Conservation (phyloP, 257 asterid genomes). For the Mitragyna speciosa region DNA sequence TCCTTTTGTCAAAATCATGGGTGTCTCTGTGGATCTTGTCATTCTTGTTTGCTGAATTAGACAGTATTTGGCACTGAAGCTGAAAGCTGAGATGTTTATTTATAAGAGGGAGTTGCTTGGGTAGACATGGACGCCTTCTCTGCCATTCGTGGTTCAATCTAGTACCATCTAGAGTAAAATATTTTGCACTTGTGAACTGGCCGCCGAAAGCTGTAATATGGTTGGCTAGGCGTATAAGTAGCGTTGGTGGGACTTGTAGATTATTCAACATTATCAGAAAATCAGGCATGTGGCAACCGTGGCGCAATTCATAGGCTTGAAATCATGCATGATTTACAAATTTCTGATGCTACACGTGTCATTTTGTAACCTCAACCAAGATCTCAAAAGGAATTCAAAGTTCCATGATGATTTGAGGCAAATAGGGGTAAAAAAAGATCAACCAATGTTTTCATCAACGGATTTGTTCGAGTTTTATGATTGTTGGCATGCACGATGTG, state of each 20-base stretch:
- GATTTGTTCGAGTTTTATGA: background rate
- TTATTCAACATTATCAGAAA: no score
- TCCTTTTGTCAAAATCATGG: no score
- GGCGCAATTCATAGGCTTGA: no score
- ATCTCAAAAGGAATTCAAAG: background rate
- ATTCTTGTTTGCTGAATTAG: no score
- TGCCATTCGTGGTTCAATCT: background rate
- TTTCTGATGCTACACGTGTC: constrained; percentile 41
- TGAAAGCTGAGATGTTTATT: background rate
- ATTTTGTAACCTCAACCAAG: background rate
- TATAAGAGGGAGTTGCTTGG: background rate
- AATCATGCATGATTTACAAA: no score
- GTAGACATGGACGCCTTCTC: background rate
- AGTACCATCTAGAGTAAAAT: no score
- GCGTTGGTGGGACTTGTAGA: no score
- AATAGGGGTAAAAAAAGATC: no score
- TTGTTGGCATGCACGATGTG: no score
- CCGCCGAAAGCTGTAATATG: background rate
- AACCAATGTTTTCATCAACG: background rate
- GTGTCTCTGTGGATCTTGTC: background rate
- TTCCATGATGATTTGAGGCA: background rate
- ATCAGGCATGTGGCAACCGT: no score
- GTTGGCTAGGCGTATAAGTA: no score
- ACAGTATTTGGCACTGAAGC: background rate
- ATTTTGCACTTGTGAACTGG: no score